Conservation (phyloP, 345 rosid species). For the Conringia planisiliqua region DNA sequence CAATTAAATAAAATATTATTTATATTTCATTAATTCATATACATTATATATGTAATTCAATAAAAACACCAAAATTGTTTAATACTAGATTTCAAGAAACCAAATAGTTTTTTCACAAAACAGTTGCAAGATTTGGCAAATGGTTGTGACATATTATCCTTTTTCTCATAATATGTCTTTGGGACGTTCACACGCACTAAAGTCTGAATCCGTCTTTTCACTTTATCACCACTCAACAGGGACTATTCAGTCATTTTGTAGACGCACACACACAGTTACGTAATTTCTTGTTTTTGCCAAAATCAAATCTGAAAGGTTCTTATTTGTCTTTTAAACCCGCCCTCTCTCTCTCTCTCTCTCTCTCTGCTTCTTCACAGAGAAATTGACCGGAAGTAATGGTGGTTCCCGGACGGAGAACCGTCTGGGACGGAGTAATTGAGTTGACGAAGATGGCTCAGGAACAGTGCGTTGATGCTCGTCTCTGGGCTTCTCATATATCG, state of each 20-base stretch:
- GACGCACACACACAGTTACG: not conserved
- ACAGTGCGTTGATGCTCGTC: constrained; percentile 60
- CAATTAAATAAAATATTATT: not conserved
- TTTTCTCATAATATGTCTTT: not conserved
- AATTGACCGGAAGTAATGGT: constrained; percentile 28
- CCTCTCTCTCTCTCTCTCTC: not conserved
- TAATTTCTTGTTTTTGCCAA: not conserved
- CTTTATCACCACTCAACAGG: not conserved
- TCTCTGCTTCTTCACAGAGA: not conserved
- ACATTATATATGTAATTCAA: not conserved
- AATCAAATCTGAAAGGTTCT: constrained; percentile 26
- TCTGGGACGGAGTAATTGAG: constrained; percentile 65
- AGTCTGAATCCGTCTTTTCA: not conserved
- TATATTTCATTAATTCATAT: not conserved
- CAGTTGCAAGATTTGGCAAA: not conserved
- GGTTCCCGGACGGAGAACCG: constrained; percentile 35
- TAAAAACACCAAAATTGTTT: not conserved
- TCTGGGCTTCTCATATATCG: constrained; percentile 68
- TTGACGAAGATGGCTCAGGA: constrained; percentile 63
- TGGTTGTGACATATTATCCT: not conserved
- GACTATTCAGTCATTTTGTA: constrained; percentile 10
- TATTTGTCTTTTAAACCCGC: constrained; percentile 20
- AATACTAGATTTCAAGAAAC: not conserved
- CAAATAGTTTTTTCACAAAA: not conserved
- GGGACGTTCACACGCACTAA: constrained; percentile 11